phyloP scores from a whole-genome alignment of 2,329 filamentous ascomycete species.

The Ustulina deusta region DNA sequence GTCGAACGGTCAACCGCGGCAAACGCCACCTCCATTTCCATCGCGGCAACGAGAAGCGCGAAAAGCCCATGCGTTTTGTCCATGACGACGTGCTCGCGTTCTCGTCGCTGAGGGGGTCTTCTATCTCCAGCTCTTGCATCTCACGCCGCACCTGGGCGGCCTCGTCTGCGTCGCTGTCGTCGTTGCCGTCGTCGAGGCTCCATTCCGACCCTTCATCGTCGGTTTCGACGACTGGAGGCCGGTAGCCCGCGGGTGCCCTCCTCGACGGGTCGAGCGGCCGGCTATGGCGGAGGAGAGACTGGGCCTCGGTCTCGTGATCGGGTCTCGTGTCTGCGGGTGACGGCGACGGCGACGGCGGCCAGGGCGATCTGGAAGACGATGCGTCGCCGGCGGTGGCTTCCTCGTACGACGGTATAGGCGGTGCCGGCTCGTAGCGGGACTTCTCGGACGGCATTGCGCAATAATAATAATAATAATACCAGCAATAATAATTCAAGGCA shows the following conservation, averaged over 20 bases:
- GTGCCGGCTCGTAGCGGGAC: slow-evolving; percentile 69
- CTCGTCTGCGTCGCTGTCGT: slow-evolving; percentile 59
- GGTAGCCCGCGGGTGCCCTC: slow-evolving; percentile 70
- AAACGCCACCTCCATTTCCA: slow-evolving; percentile 69
- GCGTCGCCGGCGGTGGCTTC: slow-evolving; percentile 76
- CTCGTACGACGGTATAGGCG: slow-evolving; percentile 86
- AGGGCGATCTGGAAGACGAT: slow-evolving; percentile 61
- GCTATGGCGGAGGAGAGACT: slow-evolving; percentile 75
- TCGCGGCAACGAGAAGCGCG: slow-evolving; percentile 61
- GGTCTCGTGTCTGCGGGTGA: slow-evolving; percentile 71
- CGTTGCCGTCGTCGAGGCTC: slow-evolving; percentile 56
- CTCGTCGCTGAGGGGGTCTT: slow-evolving; percentile 69
- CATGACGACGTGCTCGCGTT: slow-evolving; percentile 56
- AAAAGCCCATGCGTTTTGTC: slow-evolving; percentile 64
- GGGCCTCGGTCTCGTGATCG: slow-evolving; percentile 79
- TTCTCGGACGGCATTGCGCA: slow-evolving; percentile 61
- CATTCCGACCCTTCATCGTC: slow-evolving; percentile 69
- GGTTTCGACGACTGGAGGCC: slow-evolving; percentile 76
- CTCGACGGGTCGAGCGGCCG: slow-evolving; percentile 56
- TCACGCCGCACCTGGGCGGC: slow-evolving; percentile 78
- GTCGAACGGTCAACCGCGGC: slow-evolving; percentile 62
- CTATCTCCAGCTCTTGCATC: slow-evolving; percentile 89
- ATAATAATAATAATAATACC: slow-evolving; percentile 12
- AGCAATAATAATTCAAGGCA: slow-evolving; percentile 36
- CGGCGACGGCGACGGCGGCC: slow-evolving; percentile 69